Evolutionary conservation across 257 asterid species (phyloP), one percentile per base, ranked within the genome.

Genomic region (Thymus quinquecostatus): DNA sequence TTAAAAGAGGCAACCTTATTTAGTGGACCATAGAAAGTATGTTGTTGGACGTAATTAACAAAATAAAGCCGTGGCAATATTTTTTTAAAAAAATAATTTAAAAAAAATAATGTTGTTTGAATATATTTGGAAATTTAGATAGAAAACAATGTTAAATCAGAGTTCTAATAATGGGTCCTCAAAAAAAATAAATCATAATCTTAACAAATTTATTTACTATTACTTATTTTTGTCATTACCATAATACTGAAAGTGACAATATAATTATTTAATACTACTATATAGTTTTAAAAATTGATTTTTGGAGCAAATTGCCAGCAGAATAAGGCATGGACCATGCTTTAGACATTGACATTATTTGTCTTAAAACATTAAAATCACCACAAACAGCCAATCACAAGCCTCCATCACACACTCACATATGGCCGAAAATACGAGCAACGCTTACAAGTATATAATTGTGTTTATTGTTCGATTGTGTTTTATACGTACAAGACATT

Each of bases 261-360:
- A 45, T 53, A 8, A 60, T 45, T 34, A 4, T 38, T 5, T 38
- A 59, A 53, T 59, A 61, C 70, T 34, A 21, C 21, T 21, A 21
- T 21, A 21, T 21, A 21, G 21, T 21, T 21, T 21, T 21, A 21
- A 21, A 21, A 21, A 21, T 21, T 21, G 21, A 21, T 21, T 21
- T 21, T 44, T 59, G 57, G 48, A 69, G 43, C 82, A 73, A 80
- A 48, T 64, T 68, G 72, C 41, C 40, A 58, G 62, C 66, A 74
- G 58, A 75, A 68, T 69, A 75, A 65, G 56, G 54, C 81, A 77
- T 67, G 80, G 84, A 30, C 83, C 81, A 64, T 79, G 67, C 79
- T 69, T 65, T 60, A 40, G 82, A 77, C 10, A 69, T 64, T 67
- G 84, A 82, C 73, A 70, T 77, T 67, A 70, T 34, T 2, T 63